Evolutionary conservation across 148 eudicot species (phyloP).

Genomic region (Amaranthus palmeri): DNA sequence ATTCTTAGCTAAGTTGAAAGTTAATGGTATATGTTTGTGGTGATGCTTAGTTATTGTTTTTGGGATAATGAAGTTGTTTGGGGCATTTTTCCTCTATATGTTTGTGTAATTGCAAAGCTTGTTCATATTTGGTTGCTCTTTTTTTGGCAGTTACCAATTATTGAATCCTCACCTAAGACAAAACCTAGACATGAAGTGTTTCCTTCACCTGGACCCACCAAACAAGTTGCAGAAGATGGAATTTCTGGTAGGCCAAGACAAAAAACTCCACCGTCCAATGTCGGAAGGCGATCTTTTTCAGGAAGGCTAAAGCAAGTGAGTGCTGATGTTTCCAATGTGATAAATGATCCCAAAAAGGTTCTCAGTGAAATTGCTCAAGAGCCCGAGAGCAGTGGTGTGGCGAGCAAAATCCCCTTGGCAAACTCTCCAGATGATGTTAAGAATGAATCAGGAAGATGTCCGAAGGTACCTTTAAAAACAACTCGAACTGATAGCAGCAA

Average conservation of each 20-base stretch:
- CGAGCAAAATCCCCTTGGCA: slow-evolving; percentile 21
- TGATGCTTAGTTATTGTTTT: background rate
- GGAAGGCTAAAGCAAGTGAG: slow-evolving; percentile 44
- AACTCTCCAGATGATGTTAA: slow-evolving; percentile 30
- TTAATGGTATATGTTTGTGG: background rate
- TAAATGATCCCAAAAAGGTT: slow-evolving; percentile 32
- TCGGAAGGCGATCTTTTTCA: slow-evolving; percentile 52
- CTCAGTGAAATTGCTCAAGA: slow-evolving; percentile 36
- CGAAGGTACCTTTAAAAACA: slow-evolving; percentile 31
- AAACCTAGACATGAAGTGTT: slow-evolving; percentile 59
- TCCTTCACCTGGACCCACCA: slow-evolving; percentile 40
- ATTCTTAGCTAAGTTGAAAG: background rate
- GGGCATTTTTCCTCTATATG: background rate
- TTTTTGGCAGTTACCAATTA: slow-evolving; percentile 51
- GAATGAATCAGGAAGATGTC: slow-evolving; percentile 26
- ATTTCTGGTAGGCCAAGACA: slow-evolving; percentile 44
- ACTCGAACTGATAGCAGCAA: slow-evolving; percentile 56
- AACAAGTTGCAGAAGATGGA: slow-evolving; percentile 53
- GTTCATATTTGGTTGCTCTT: slow-evolving; percentile 9
- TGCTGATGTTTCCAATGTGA: slow-evolving; percentile 34
- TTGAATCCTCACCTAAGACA: slow-evolving; percentile 64
- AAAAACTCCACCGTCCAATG: slow-evolving; percentile 70
- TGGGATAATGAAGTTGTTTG: background rate
- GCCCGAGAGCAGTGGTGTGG: slow-evolving; percentile 23
- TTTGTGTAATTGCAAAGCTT: background rate